Base-by-base conservation (phyloP, 2,329 filamentous ascomycete species). In the Paecilomyces sp. region DNA sequence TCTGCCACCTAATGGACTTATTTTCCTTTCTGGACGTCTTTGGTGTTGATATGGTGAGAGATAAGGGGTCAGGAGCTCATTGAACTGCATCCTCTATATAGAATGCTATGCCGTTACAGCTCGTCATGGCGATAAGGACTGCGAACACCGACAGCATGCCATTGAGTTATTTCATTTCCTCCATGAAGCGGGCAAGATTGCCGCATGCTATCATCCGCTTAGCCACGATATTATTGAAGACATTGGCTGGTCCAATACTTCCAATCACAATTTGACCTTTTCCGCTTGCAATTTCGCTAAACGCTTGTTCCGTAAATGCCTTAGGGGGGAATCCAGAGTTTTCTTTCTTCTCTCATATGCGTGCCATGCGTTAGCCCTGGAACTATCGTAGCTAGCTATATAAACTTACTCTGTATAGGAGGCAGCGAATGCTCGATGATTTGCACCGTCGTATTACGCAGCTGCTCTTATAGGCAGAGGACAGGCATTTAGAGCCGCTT, bases 401-500 rank as follows among this genome's bases (percentile, higher is more conserved):
- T 15, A 41, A 41, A 64, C 66, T 62, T 63, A 73, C 71, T 76
- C 63, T 76, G 74, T 8, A 79, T 75, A 8, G 68, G 60, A 12
- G 74, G 72, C 1, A 82, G 81, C 13, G 80, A 70, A 47, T 84
- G 67, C 68, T 85, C 81, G 30, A 83, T 68, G 8, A 85, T 75
- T 50, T 72, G 71, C 8, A 78, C 71, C 2, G 62, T 65, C 1
- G 63, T 64, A 9, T 64, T 64, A 8, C 64, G 63, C 18, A 83
- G 70, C 66, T 81, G 74, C 57, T 78, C 71, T 5, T 80, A 72
- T 18, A 82, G 65, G 51, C 74, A 78, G 60, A 81, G 74, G 25
- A 75, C 65, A 81, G 3, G 72, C 72, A 64, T 83, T 80, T 41
- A 85, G 67, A 2, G 82, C 83, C 0, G 82, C 78, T 65, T 85